A percentile compares a stretch with the other conserved stretches of the same genome.
These are phyloP conservation scores for Aspergillus egyptiacus DNA, from an alignment of 495 filamentous ascomycete species.

Conservation along the genomic window DNA sequence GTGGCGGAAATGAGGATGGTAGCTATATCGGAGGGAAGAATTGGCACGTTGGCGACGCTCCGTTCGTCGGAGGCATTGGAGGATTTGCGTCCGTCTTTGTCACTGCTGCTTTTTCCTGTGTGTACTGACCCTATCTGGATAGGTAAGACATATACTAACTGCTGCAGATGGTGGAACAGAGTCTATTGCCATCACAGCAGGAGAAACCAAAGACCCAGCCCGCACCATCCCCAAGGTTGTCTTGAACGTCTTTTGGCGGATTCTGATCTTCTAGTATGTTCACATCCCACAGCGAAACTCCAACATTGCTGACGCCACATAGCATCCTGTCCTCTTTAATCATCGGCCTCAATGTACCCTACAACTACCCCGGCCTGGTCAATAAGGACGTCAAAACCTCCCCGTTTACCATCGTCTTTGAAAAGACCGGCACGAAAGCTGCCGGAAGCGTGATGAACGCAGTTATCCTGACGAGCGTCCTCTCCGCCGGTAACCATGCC, in stretches of 20 bases:
- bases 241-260: slow-evolving; percentile 50
- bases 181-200: slow-evolving; percentile 52
- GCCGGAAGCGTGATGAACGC: slow-evolving; percentile 53
- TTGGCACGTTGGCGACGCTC: slow-evolving; percentile 42
- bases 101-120: slow-evolving; percentile 47
- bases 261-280: slow-evolving; percentile 41
- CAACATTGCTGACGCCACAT: background rate
- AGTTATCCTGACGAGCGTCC: slow-evolving; percentile 49
- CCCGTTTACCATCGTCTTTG: slow-evolving; percentile 51
- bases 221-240: slow-evolving; percentile 45
- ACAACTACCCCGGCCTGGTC: slow-evolving; percentile 43
- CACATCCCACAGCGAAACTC: background rate
- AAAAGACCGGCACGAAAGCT: slow-evolving; percentile 41
- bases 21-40: slow-evolving; percentile 43
- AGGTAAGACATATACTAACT: background rate
- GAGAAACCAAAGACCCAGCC: slow-evolving; percentile 46
- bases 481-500: slow-evolving; percentile 50
- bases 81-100: slow-evolving; percentile 51
- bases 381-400: slow-evolving; percentile 36
- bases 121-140: slow-evolving; percentile 5
- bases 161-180: slow-evolving; percentile 48
- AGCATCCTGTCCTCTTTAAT: slow-evolving; percentile 42
- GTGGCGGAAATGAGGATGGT: slow-evolving; percentile 41
- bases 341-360: slow-evolving; percentile 49
- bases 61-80: slow-evolving; percentile 49